These are phyloP conservation scores for Ophiostoma ips DNA, from an alignment of 2,329 filamentous ascomycete species.

Conservation along the genomic window DNA sequence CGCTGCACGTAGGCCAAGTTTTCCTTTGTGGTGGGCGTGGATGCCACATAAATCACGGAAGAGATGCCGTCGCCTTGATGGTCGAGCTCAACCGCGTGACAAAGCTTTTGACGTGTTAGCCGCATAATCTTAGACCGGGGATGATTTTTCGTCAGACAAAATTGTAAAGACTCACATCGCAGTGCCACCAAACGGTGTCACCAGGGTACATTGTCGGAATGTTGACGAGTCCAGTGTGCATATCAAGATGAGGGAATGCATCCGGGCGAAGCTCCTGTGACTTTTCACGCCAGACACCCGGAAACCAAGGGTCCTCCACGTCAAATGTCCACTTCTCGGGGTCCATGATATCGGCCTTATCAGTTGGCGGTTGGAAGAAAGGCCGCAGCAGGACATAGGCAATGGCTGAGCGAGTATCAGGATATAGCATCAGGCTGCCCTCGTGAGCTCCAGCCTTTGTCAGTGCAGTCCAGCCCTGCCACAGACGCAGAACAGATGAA, in stretches of 20 bases:
- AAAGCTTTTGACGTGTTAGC: constrained; percentile 2
- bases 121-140: not conserved
- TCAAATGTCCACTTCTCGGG: constrained; percentile 24
- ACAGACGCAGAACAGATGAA: constrained; percentile 25
- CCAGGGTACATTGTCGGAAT: constrained; percentile 25
- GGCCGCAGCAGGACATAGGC: constrained; percentile 28
- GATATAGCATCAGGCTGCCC: constrained; percentile 27
- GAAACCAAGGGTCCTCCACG: constrained; percentile 20
- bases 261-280: constrained; percentile 23
- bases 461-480: constrained; percentile 30
- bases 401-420: constrained; percentile 23
- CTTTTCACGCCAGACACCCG: constrained; percentile 22
- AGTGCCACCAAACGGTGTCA: constrained; percentile 19
- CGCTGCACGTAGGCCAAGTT: constrained; percentile 8
- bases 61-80: constrained; percentile 5
- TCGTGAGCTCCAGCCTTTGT: constrained; percentile 21
- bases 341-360: constrained; percentile 21
- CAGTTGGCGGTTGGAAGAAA: constrained; percentile 24
- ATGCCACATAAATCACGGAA: constrained; percentile 6
- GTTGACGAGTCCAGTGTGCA: constrained; percentile 24
- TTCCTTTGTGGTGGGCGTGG: constrained; percentile 7
- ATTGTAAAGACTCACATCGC: constrained; percentile 5
- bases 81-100: constrained; percentile 11
- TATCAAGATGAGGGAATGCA: constrained; percentile 25
- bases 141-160: too few species aligned